Conservation (phyloP, 2,329 filamentous ascomycete genomes). For the Aspergillus aculeatus region DNA sequence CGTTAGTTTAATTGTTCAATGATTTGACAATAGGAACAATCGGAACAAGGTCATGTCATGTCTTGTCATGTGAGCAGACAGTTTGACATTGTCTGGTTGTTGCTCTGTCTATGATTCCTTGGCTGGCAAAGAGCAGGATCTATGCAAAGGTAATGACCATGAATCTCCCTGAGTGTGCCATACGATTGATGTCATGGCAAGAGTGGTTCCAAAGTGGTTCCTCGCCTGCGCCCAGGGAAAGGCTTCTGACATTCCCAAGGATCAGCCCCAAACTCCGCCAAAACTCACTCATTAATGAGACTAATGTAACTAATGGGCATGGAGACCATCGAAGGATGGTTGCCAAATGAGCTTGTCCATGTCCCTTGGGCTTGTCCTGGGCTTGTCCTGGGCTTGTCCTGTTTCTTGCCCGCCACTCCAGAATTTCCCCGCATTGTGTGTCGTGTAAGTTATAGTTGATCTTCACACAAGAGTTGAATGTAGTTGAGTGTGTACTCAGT, state of each 20-base stretch:
- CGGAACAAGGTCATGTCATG: no score
- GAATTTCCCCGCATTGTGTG: not conserved
- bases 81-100: no score
- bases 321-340: not conserved
- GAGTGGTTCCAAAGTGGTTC: not conserved
- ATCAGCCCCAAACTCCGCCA: not conserved
- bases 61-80: no score
- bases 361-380: not conserved
- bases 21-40: no score
- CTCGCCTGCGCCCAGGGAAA: not conserved
- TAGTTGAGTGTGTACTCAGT: no score
- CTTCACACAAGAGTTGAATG: no score
- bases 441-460: no score
- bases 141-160: not conserved
- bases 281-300: not conserved
- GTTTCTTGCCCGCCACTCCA: not conserved
- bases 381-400: not conserved
- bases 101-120: not conserved
- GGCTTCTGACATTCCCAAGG: not conserved
- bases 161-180: not conserved
- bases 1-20: not conserved
- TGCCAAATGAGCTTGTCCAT: not conserved
- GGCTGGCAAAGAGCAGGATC: not conserved
- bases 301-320: not conserved
- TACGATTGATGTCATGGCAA: not conserved